Percentiles rank a stretch among this genome's conserved stretches.
Conservation (phyloP, 2,329 filamentous ascomycete genomes). For the Penicillium occitanis region DNA sequence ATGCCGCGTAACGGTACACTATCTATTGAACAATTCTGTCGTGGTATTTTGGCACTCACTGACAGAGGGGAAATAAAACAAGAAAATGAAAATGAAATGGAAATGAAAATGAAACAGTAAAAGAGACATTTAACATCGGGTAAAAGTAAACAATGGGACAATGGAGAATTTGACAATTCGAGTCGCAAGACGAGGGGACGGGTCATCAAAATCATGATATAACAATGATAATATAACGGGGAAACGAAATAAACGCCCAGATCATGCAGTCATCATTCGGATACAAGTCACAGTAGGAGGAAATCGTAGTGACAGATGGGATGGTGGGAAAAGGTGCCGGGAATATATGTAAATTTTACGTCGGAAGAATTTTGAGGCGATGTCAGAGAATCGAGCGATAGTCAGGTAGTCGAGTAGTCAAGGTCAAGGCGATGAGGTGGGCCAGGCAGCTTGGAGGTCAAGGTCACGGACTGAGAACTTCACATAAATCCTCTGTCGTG, state of each 20-base stretch:
- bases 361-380: neutral
- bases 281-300: conserved; percentile 21
- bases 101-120: neutral
- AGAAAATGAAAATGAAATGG: neutral
- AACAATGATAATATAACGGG: conserved; percentile 5
- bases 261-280: conserved; percentile 24
- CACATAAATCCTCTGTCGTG: conserved; percentile 37
- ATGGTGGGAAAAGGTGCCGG: conserved; percentile 5
- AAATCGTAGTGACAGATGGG: conserved; percentile 16
- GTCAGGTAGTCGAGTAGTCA: conserved; percentile 2
- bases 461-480: conserved; percentile 40
- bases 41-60: neutral
- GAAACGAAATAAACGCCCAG: conserved; percentile 20
- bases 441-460: too few relatives aligned
- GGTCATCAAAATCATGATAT: conserved; percentile 21
- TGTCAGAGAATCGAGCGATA: neutral
- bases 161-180: neutral
- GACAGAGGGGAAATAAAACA: conserved; percentile 10
- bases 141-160: neutral
- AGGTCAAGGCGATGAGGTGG: neutral
- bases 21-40: conserved; percentile 19
- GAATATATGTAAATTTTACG: neutral
- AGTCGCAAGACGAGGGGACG: neutral
- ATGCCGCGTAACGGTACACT: conserved; percentile 19
- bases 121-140: conserved; percentile 4